Evolutionary conservation across 2,329 filamentous ascomycete species (phyloP), one percentile per base, ranked within the genome.

Genomic region (Xylaria sp.): DNA sequence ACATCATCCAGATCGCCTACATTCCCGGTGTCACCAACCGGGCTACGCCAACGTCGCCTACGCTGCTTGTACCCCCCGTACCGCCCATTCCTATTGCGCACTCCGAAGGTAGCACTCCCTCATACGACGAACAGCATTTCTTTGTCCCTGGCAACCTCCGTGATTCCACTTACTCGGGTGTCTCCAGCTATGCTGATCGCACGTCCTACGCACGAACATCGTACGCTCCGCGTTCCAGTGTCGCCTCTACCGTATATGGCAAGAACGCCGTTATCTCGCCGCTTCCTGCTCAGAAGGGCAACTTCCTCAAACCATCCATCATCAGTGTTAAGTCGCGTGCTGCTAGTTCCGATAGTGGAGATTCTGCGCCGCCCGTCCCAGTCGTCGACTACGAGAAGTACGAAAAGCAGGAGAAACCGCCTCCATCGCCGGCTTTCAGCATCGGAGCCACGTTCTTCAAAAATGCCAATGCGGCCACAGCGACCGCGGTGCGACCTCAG

Each of bases 1-100:
- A 99, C 77, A 93, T 99, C 70, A 99, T 99, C 66, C 94, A 97
- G 75, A 99, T 99, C 74, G 94, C 94, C 51, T 99, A 97, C 73
- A 97, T 99, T 62, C 94, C 94, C 13, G 94, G 94, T 56, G 92
- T 97, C 66, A 97, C 91, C 56, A 97, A 97, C 75, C 85, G 93
- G 63, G 92, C 92, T 11, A 87, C 88, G 7, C 89, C 90, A 4
- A 87, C 89, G n/a, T 93, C 91, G 0, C 90, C 91, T 2, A 86
- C 85, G 38, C 77, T 91, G 18, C 82, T 93, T 46, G 89, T 95
- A 4, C 92, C 92, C n/a, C 93, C 93, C 0, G 92, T 99, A 4
- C 94, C 94, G 39, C 92, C 93, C 16, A 91, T 97, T 57, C 93
- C 94, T 43, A 86, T 83, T 64, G 78, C 83, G 38, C 78, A 85